Evolutionary conservation across 345 rosid species (phyloP), one percentile per base, ranked within the genome.

Genomic region (Eucalyptus regnans): DNA sequence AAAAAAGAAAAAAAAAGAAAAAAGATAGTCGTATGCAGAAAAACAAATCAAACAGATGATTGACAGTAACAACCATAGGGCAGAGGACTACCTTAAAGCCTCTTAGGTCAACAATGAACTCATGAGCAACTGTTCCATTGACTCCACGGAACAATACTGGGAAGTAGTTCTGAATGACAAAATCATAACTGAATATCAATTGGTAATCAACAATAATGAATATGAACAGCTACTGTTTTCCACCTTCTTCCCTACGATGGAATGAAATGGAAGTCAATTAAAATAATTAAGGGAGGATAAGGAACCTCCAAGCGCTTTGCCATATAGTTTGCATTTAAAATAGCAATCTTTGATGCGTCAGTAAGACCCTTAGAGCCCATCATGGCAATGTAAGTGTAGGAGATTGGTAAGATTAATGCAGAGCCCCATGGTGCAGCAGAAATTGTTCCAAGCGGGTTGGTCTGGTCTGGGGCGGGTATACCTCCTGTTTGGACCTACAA

Each of bases 341-440:
- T 97, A 88, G 99, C 99, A 48, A 94, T 96, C 94, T 97, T 97
- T 41, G 99, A 98, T 91, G 99, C 99, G 2, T 96, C 98, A 83
- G 99, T 96, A 83, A 97, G 96, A 88, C 99, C 99, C 86, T 95
- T 92, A 25, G 99, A 97, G 49, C 99, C 99, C 99, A 98, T 98
- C 99, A 98, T 97, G 87, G 97, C 99, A 66, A 98, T 95, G 91
- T 98, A 98, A 86, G 97, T 92, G 87, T 97, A 98, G 5, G 99
- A 98, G 50, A 98, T 97, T 41, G 99, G 99, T 92, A 98, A 94
- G 92, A 98, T 98, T 88, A 98, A 97, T 16, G 99, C 98, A 91
- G 99, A 98, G 81, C 99, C 99, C 99, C 99, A 98, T 27, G 99
- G 99, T 86, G 99, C 99, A 56, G 99, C 99, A 16, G 99, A 86